Conservation (phyloP, 1,284 basidiomycete species). For the Meira miltonrushii region DNA sequence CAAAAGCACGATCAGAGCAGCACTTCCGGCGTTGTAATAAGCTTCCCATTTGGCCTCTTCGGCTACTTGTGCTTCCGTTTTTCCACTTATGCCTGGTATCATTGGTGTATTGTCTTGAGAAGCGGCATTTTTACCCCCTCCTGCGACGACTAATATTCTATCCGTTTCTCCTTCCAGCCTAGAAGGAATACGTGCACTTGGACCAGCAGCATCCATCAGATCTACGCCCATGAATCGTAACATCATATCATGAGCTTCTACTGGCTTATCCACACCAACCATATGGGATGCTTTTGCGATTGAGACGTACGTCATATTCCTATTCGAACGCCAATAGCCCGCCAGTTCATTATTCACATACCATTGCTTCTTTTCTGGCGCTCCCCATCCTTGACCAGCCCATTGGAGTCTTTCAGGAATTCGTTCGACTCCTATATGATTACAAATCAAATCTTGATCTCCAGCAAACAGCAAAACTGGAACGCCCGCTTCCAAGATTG, state of each 20-base stretch:
- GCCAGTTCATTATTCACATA: constrained; percentile 70
- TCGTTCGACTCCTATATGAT: constrained; percentile 81
- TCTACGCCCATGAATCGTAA: constrained; percentile 61
- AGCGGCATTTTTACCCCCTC: constrained; percentile 19
- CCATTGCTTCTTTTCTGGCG: constrained; percentile 62
- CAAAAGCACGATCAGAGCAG: constrained; percentile 50
- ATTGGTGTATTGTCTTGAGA: constrained; percentile 39
- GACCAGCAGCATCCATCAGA: constrained; percentile 70
- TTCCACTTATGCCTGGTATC: constrained; percentile 55
- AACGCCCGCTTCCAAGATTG: constrained; percentile 66
- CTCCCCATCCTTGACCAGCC: constrained; percentile 69
- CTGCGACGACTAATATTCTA: constrained; percentile 50
- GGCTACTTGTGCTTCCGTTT: constrained; percentile 47
- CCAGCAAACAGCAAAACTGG: constrained; percentile 88
- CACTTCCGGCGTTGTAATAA: constrained; percentile 26
- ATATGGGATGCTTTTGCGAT: constrained; percentile 61
- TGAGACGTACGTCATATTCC: constrained; percentile 91
- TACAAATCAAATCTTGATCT: constrained; percentile 85
- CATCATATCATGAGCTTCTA: constrained; percentile 94
- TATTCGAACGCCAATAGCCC: constrained; percentile 80
- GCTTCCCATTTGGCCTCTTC: constrained; percentile 44
- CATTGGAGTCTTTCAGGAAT: constrained; percentile 78
- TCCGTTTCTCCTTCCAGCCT: constrained; percentile 65
- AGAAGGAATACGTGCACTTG: constrained; percentile 67
- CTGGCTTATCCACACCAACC: constrained; percentile 82